Evolutionary conservation across 371 early-diverging fungal genomes (phyloP).

Genomic region (Apophysomyces trapeziformis): DNA sequence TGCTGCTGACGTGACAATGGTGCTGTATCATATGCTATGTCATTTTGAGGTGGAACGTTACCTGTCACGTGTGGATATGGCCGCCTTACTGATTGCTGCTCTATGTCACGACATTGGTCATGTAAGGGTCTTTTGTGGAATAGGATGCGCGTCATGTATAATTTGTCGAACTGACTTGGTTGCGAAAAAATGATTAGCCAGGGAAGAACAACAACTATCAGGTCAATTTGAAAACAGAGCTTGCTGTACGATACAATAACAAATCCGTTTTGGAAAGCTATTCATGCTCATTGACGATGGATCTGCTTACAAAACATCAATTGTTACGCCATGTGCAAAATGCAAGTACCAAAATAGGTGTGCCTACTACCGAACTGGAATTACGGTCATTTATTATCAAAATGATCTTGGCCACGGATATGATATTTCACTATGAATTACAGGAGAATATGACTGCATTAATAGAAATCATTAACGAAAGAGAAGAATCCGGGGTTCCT

Average conservation of each 20-base stretch:
- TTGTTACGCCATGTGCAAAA: slow-evolving; percentile 54
- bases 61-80: slow-evolving; percentile 71
- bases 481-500: slow-evolving; percentile 5
- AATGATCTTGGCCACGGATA: slow-evolving; percentile 86
- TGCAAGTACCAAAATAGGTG: slow-evolving; percentile 33
- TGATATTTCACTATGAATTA: slow-evolving; percentile 85
- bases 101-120: slow-evolving; percentile 92
- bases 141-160: not conserved
- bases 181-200: slow-evolving; percentile 55
- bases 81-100: slow-evolving; percentile 80
- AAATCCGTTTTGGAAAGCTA: slow-evolving; percentile 86
- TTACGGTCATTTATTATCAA: slow-evolving; percentile 59
- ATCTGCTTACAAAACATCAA: slow-evolving; percentile 69
- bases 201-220: slow-evolving; percentile 91
- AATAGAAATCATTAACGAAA: slow-evolving; percentile 28
- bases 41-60: slow-evolving; percentile 66
- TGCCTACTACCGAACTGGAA: slow-evolving; percentile 50
- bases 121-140: slow-evolving; percentile 57
- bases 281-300: slow-evolving; percentile 76
- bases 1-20: slow-evolving; percentile 85
- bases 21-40: slow-evolving; percentile 75
- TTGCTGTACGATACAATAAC: slow-evolving; percentile 72
- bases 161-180: too few species aligned
- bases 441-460: slow-evolving; percentile 65
- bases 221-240: slow-evolving; percentile 79